Conservation (phyloP, 768 basidiomycete genomes). For the Megacollybia marginata region DNA sequence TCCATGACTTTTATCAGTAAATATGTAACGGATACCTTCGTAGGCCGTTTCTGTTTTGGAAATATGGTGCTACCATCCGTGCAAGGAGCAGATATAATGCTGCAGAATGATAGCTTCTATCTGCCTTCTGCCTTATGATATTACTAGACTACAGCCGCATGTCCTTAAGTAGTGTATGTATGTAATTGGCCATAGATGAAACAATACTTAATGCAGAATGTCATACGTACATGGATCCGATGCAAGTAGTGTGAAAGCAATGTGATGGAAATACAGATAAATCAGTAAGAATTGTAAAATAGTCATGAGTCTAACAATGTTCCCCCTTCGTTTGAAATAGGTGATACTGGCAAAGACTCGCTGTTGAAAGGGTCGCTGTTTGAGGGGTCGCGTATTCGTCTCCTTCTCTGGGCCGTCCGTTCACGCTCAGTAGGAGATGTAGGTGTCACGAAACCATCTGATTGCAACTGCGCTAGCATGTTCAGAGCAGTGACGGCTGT, state of each 20-base stretch:
- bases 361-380: not conserved
- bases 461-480: constrained; percentile 70
- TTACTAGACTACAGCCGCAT: no score
- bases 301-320: constrained; percentile 3
- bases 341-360: constrained; percentile 4
- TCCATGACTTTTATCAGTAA: not conserved
- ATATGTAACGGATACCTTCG: not conserved
- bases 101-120: no score
- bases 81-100: not conserved
- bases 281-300: constrained; percentile 9
- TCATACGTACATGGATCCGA: no score
- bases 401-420: not conserved
- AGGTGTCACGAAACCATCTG: constrained; percentile 53
- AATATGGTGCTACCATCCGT: not conserved
- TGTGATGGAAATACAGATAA: constrained; percentile 23
- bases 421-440: constrained; percentile 32
- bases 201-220: no score
- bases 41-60: not conserved
- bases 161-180: no score
- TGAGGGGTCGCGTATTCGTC: not conserved
- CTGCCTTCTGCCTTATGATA: no score
- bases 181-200: no score
- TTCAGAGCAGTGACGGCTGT: constrained; percentile 58
- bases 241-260: constrained; percentile 12
- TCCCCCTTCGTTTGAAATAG: constrained; percentile 3